These are phyloP conservation scores for Malassezia caprae DNA, from an alignment of 1,284 basidiomycete genomes.

Conservation along the genomic window DNA sequence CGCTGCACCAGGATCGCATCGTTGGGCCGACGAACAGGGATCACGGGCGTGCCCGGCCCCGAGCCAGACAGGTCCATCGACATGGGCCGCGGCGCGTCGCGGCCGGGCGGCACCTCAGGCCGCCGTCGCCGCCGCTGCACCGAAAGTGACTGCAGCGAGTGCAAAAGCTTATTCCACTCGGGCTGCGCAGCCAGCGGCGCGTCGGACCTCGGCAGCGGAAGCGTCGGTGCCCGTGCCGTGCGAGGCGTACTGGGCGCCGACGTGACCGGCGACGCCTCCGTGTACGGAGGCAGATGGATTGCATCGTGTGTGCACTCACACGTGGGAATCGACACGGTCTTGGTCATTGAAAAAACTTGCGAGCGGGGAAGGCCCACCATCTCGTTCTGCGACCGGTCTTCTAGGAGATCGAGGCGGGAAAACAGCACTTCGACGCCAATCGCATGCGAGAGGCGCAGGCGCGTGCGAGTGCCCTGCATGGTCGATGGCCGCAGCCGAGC, in stretches of 20 bases:
- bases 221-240: constrained; percentile 18
- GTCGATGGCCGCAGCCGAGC: constrained; percentile 38
- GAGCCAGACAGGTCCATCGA: neutral
- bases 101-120: neutral
- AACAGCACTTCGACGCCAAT: constrained; percentile 44
- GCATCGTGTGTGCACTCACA: constrained; percentile 42
- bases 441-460: constrained; percentile 43
- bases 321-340: constrained; percentile 32
- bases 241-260: constrained; percentile 8
- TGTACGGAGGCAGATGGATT: constrained; percentile 45
- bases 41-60: constrained; percentile 1
- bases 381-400: constrained; percentile 32
- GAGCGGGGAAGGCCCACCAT: constrained; percentile 40
- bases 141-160: constrained; percentile 24
- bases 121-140: neutral
- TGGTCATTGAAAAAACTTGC: constrained; percentile 45
- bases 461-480: constrained; percentile 36
- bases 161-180: constrained; percentile 20
- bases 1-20: neutral
- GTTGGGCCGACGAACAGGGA: constrained; percentile 10
- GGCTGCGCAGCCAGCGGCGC: neutral
- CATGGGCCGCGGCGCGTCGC: neutral
- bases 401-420: constrained; percentile 36
- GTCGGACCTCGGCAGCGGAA: neutral
- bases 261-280: constrained; percentile 31